These are phyloP conservation scores for Ophiostoma piceae DNA, from an alignment of 2,329 filamentous ascomycete species.

Conservation along the genomic window DNA sequence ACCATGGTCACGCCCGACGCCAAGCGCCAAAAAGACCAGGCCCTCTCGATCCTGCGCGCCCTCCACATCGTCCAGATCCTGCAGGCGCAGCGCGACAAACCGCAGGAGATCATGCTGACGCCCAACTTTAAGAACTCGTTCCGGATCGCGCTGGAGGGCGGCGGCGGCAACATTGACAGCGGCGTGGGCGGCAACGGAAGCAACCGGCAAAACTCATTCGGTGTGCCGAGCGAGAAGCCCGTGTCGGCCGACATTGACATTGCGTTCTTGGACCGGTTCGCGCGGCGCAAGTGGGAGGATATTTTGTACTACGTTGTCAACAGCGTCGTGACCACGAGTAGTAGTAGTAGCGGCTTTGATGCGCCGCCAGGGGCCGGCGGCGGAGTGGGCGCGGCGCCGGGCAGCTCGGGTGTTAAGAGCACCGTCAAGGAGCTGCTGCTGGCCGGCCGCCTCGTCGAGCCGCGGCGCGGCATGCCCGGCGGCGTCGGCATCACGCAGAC, in stretches of 20 bases:
- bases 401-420: slow-evolving; percentile 55
- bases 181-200: slow-evolving; percentile 37
- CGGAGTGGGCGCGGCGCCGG: background rate
- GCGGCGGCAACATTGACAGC: background rate
- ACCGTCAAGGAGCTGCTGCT: slow-evolving; percentile 81
- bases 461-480: slow-evolving; percentile 35
- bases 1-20: slow-evolving; percentile 70
- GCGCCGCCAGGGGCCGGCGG: slow-evolving; percentile 32
- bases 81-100: slow-evolving; percentile 53
- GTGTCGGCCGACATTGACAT: slow-evolving; percentile 61
- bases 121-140: slow-evolving; percentile 78
- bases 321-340: slow-evolving; percentile 52
- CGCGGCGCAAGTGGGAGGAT: slow-evolving; percentile 86
- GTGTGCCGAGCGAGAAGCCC: slow-evolving; percentile 68
- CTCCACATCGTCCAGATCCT: slow-evolving; percentile 79
- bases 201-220: slow-evolving; percentile 81
- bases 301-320: slow-evolving; percentile 94
- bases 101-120: slow-evolving; percentile 69
- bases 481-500: slow-evolving; percentile 77
- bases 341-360: slow-evolving; percentile 34
- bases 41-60: slow-evolving; percentile 71
- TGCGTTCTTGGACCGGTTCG: slow-evolving; percentile 74
- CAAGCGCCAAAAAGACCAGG: slow-evolving; percentile 71
- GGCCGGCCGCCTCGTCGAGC: slow-evolving; percentile 72
- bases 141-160: slow-evolving; percentile 76